phyloP scores from a whole-genome alignment of 192 early-diverging fungal species.

The Rhizoclosmatium sp. region DNA sequence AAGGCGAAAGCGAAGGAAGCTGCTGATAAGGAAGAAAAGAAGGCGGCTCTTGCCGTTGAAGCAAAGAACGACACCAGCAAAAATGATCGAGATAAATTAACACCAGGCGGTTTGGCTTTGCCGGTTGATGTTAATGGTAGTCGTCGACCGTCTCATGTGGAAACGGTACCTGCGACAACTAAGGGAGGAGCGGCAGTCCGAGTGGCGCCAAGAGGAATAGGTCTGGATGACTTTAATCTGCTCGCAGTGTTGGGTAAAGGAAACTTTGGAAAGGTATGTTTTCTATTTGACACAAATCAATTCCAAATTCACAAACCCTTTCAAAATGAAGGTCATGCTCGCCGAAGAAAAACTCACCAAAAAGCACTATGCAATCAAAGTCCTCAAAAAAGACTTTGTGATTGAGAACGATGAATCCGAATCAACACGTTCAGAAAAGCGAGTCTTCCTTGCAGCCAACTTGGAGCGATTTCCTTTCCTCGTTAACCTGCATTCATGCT shows the following conservation, averaged over 20 bases:
- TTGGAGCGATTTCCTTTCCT: conserved; percentile 93
- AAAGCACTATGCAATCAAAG: conserved; percentile 95
- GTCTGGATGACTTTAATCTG: conserved; percentile 93
- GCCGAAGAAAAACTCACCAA: conserved; percentile 87
- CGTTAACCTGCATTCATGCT: conserved; percentile 95
- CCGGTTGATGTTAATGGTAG: not conserved
- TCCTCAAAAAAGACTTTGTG: conserved; percentile 97
- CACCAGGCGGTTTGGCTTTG: not conserved
- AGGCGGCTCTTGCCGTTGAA: not conserved
- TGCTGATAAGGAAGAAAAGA: conserved; percentile 8
- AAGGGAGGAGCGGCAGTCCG: not conserved
- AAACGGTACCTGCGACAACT: not conserved
- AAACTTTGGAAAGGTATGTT: conserved; percentile 93
- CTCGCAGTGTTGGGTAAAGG: conserved; percentile 96
- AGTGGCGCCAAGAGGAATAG: conserved; percentile 63
- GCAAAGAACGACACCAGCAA: not conserved
- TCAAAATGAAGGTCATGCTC: conserved; percentile 78
- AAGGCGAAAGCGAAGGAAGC: conserved; percentile 46
- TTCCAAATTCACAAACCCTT: conserved; percentile 4
- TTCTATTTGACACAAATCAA: not conserved
- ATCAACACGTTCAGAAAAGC: conserved; percentile 91
- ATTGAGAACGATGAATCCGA: conserved; percentile 98
- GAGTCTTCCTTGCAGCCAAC: conserved; percentile 92
- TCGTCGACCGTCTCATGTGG: not conserved
- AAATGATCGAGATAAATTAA: not conserved